phyloP scores from a whole-genome alignment of 2,329 filamentous ascomycete genomes.

The Colletotrichum godetiae region DNA sequence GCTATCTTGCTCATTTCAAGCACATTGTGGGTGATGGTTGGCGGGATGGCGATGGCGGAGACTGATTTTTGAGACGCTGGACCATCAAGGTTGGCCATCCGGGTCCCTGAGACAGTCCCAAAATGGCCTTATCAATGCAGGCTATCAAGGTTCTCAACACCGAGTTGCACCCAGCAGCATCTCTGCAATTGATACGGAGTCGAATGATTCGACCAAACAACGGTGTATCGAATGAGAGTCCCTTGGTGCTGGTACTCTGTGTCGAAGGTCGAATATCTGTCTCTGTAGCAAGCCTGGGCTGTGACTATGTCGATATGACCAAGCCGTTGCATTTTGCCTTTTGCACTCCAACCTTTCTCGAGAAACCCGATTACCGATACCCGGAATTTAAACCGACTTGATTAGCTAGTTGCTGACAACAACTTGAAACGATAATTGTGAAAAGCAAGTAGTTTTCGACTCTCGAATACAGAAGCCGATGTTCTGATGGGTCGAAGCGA shows the following conservation, averaged over 20 bases:
- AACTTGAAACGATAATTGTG: neutral
- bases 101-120: slow-evolving; percentile 18
- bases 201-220: neutral
- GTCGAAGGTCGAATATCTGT: too few species aligned
- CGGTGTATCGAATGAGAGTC: neutral
- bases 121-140: slow-evolving; percentile 20
- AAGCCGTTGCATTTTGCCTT: too few species aligned
- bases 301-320: neutral
- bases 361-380: neutral
- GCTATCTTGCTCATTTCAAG: neutral
- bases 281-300: too few species aligned
- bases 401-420: neutral
- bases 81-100: slow-evolving; percentile 38
- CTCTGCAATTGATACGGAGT: neutral
- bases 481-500: too few species aligned
- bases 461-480: too few species aligned
- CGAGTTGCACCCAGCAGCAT: neutral
- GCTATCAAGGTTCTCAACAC: slow-evolving; percentile 34
- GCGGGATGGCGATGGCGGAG: slow-evolving; percentile 2
- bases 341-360: neutral
- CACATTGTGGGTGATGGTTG: slow-evolving; percentile 19
- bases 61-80: neutral
- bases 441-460: too few species aligned
- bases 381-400: neutral
- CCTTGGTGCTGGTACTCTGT: neutral